These are phyloP conservation scores for Fusarium nelsonii DNA, from an alignment of 2,329 filamentous ascomycete genomes.

Conservation along the genomic window DNA sequence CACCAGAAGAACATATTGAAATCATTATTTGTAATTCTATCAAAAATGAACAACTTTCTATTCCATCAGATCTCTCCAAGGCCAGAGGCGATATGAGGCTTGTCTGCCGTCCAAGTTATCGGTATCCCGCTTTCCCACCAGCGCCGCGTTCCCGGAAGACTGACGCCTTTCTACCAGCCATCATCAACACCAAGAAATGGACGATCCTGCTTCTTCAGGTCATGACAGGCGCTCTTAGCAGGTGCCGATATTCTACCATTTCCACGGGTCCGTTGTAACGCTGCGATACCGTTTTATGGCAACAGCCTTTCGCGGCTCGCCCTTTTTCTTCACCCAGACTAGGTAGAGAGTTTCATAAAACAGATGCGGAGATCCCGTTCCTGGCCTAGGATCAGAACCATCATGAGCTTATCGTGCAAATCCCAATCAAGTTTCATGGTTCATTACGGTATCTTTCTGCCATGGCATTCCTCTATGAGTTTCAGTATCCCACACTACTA, in stretches of 20 bases:
- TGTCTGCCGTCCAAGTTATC: neutral
- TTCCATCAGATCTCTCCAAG: no score
- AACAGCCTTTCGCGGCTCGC: slow-evolving; percentile 15
- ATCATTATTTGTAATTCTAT: no score
- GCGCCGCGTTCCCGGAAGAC: slow-evolving; percentile 8
- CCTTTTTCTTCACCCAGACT: neutral
- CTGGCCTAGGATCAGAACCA: neutral
- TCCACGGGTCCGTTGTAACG: neutral
- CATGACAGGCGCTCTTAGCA: neutral
- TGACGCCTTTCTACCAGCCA: slow-evolving; percentile 8
- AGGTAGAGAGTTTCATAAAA: neutral
- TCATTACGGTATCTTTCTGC: neutral
- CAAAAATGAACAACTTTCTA: neutral
- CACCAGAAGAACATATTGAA: no score
- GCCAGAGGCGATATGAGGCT: neutral
- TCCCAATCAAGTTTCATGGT: neutral
- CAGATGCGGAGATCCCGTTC: neutral
- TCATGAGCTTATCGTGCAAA: neutral
- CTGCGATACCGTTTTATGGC: slow-evolving; percentile 16
- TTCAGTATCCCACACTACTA: neutral
- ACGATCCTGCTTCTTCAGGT: neutral
- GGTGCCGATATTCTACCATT: neutral
- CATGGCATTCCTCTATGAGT: neutral
- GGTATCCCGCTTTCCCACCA: slow-evolving; percentile 11
- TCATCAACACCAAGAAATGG: slow-evolving; percentile 6